Percentiles rank a stretch among this genome's conserved stretches.
phyloP scores from a whole-genome alignment of 1,284 basidiomycete genomes.

The Trichosporon sp. region DNA sequence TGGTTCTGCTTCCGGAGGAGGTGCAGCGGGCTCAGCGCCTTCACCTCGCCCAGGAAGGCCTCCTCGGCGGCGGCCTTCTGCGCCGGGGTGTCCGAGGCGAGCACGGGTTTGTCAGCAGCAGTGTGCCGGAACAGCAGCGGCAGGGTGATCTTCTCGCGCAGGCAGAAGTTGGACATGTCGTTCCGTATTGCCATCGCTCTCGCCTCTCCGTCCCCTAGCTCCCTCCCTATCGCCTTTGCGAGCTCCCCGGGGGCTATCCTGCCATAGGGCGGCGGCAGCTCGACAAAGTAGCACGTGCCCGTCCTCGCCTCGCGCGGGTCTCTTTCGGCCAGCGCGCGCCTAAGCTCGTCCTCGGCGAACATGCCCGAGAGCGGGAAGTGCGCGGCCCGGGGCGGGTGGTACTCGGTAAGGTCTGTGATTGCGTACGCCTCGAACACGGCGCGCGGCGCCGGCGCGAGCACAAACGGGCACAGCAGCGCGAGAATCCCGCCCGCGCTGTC shows the following conservation, averaged over 20 bases:
- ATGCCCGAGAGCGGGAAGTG: neutral
- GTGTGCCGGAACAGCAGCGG: constrained; percentile 17
- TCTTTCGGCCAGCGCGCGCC: neutral
- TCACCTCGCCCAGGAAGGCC: constrained; percentile 5
- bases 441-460: neutral
- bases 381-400: constrained; percentile 2
- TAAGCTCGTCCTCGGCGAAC: neutral
- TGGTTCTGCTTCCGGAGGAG: neutral
- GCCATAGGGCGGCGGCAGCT: constrained; percentile 1
- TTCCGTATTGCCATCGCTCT: neutral
- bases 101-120: neutral
- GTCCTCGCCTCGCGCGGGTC: constrained; percentile 17
- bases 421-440: constrained; percentile 27
- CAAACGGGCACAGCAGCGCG: neutral
- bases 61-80: neutral
- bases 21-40: neutral
- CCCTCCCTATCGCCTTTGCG: neutral
- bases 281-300: constrained; percentile 7
- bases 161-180: constrained; percentile 4
- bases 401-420: constrained; percentile 23
- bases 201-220: neutral
- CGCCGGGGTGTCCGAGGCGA: neutral
- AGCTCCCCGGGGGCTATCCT: too few species aligned
- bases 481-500: constrained; percentile 34
- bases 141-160: constrained; percentile 2